phyloP scores from a whole-genome alignment of 257 asterid species.

The Solanum appendiculatum region DNA sequence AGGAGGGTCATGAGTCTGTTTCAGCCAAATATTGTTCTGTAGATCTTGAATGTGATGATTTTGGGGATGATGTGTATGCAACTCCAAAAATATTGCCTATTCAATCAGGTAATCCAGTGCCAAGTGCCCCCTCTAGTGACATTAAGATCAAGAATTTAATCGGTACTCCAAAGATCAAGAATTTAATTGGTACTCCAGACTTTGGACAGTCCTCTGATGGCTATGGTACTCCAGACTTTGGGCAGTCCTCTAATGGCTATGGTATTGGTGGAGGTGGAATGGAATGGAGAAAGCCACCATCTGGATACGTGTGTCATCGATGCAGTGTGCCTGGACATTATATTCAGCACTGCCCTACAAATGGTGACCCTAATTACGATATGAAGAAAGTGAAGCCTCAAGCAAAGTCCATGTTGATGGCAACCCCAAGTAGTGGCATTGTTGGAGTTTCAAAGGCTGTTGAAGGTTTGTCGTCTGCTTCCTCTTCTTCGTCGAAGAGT shows the following conservation, averaged over 20 bases:
- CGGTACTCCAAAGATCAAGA: no score
- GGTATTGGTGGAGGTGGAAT: slow-evolving; percentile 72
- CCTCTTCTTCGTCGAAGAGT: slow-evolving; percentile 39
- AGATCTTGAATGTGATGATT: background rate
- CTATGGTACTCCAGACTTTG: slow-evolving; percentile 50
- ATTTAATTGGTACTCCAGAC: slow-evolving; percentile 66
- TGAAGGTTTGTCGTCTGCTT: slow-evolving; percentile 45
- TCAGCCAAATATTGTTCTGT: background rate
- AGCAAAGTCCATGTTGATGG: slow-evolving; percentile 33
- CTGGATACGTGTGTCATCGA: slow-evolving; percentile 84
- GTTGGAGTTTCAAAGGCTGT: slow-evolving; percentile 38
- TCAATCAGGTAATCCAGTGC: background rate
- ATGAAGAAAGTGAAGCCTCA: slow-evolving; percentile 51
- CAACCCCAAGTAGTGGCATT: slow-evolving; percentile 86
- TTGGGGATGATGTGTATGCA: background rate
- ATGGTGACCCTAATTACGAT: slow-evolving; percentile 88
- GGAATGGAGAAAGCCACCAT: slow-evolving; percentile 87
- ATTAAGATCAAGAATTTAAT: slow-evolving; percentile 47
- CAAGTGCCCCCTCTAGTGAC: background rate
- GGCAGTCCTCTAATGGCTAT: slow-evolving; percentile 22
- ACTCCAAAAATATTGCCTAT: background rate
- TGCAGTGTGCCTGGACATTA: slow-evolving; percentile 92
- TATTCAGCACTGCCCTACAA: slow-evolving; percentile 94
- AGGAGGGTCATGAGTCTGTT: background rate
- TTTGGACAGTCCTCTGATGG: slow-evolving; percentile 10